These are phyloP conservation scores for Fusarium veterinarium DNA, from an alignment of 2,329 filamentous ascomycete species.

Conservation along the genomic window DNA sequence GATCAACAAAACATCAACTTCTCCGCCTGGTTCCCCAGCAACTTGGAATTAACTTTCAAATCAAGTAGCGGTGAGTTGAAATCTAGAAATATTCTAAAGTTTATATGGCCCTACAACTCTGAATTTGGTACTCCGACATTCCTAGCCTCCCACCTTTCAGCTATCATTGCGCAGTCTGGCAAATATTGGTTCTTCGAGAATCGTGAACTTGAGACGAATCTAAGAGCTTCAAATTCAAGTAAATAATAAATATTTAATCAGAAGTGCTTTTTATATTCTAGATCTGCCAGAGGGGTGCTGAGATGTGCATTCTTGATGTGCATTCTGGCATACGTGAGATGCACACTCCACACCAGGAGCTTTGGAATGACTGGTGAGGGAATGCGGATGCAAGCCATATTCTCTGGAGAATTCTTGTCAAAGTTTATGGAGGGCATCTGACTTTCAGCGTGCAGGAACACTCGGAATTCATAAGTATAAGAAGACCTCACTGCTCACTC, in stretches of 20 bases:
- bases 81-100: slow-evolving; percentile 36
- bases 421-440: slow-evolving; percentile 33
- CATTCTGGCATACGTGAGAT: slow-evolving; percentile 27
- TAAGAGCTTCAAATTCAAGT: neutral
- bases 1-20: slow-evolving; percentile 26
- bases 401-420: slow-evolving; percentile 35
- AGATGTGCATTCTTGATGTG: slow-evolving; percentile 27
- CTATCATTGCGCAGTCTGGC: neutral
- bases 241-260: neutral
- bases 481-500: slow-evolving; percentile 8
- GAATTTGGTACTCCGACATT: slow-evolving; percentile 29
- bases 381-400: slow-evolving; percentile 41
- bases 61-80: slow-evolving; percentile 15
- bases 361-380: slow-evolving; percentile 35
- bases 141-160: neutral
- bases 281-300: slow-evolving; percentile 20
- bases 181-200: neutral
- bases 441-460: slow-evolving; percentile 8
- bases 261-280: neutral
- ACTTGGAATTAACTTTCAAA: slow-evolving; percentile 34
- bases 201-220: neutral
- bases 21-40: slow-evolving; percentile 30
- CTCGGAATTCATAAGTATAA: slow-evolving; percentile 21
- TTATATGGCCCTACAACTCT: slow-evolving; percentile 15
- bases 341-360: slow-evolving; percentile 35